phyloP scores from a whole-genome alignment of 345 rosid genomes.

The Hirschfeldia incana region DNA sequence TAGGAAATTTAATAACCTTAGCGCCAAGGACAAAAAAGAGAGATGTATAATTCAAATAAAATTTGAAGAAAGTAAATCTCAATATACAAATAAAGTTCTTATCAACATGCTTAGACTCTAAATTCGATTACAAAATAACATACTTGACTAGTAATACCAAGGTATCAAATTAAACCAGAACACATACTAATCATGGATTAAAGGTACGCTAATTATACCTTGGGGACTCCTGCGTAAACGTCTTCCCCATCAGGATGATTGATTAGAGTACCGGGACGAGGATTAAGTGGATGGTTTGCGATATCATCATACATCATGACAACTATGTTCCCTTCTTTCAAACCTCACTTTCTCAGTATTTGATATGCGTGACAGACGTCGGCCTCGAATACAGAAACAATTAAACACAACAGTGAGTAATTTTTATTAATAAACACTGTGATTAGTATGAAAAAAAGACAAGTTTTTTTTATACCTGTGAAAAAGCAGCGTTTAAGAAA shows the following conservation, averaged over 20 bases:
- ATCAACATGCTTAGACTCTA: background rate
- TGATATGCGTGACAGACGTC: conserved; percentile 98
- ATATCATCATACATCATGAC: conserved; percentile 95
- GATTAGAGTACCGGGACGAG: conserved; percentile 80
- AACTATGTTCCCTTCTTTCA: conserved; percentile 84
- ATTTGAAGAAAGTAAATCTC: background rate
- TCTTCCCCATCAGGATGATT: conserved; percentile 83
- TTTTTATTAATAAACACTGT: background rate
- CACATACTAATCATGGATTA: background rate
- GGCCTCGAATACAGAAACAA: conserved; percentile 48
- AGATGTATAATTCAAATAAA: background rate
- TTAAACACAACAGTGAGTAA: background rate
- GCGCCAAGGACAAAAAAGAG: background rate
- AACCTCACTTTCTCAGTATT: conserved; percentile 76
- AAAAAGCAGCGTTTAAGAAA: background rate
- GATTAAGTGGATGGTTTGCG: conserved; percentile 65
- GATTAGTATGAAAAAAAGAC: background rate
- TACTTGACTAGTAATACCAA: background rate
- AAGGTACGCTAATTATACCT: conserved; percentile 42
- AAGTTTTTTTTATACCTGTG: background rate
- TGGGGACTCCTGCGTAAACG: conserved; percentile 82
- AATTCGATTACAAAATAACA: background rate
- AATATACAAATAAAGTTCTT: background rate
- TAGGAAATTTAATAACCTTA: background rate
- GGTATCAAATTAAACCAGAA: background rate